Evolutionary conservation across 257 asterid genomes (phyloP).

Genomic region (Lavandula angustifolia): DNA sequence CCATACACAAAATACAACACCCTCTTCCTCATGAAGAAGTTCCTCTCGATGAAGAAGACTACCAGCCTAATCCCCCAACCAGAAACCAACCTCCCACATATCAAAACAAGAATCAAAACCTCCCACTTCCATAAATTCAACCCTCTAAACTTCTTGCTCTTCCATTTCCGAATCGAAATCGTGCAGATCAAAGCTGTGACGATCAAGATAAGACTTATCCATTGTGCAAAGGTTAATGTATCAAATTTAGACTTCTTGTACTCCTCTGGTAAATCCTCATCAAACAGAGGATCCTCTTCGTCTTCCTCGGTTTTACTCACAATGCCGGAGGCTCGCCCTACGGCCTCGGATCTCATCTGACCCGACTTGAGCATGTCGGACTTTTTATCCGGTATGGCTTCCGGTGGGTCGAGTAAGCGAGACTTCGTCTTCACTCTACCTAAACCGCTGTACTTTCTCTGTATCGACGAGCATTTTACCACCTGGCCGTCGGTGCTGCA

Average conservation of each 20-base stretch:
- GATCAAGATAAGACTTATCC: constrained; percentile 63
- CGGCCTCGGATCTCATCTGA: constrained; percentile 45
- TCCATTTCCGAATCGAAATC: constrained; percentile 40
- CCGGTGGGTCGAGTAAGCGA: constrained; percentile 63
- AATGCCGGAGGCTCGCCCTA: constrained; percentile 54
- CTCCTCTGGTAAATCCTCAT: constrained; percentile 74
- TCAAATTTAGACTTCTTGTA: constrained; percentile 43
- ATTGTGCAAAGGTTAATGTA: constrained; percentile 51
- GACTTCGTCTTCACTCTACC: constrained; percentile 66
- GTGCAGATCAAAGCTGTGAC: constrained; percentile 50
- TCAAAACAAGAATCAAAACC: constrained; percentile 65
- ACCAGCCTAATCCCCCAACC: constrained; percentile 77
- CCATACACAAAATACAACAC: constrained; percentile 86
- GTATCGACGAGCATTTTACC: constrained; percentile 60
- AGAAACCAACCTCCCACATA: constrained; percentile 82
- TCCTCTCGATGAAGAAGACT: constrained; percentile 71
- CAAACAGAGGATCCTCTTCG: constrained; percentile 71
- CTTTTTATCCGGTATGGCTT: constrained; percentile 34
- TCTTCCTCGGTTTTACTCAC: constrained; percentile 52
- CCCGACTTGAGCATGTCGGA: constrained; percentile 48
- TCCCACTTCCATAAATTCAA: constrained; percentile 84
- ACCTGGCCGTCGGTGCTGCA: constrained; percentile 45
- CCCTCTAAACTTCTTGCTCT: constrained; percentile 46
- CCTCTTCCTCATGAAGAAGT: constrained; percentile 73
- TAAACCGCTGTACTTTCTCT: constrained; percentile 46